Evolutionary conservation across 228 moss, liverwort and hornwort species (phyloP).

Genomic region (Sphagnum magellanicum): DNA sequence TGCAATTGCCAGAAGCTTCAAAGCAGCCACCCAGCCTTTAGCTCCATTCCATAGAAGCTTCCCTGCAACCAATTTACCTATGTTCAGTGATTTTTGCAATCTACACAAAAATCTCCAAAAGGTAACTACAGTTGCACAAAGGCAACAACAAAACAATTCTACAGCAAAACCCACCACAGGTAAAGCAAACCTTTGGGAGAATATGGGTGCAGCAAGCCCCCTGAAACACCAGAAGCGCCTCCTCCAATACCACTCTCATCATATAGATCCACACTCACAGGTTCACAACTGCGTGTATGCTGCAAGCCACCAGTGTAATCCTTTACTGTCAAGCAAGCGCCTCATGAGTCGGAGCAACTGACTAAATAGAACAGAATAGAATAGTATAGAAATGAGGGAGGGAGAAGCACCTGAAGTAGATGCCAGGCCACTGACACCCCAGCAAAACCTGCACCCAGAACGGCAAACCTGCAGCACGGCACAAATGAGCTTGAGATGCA

Average conservation of each 20-base stretch:
- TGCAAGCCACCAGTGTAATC: constrained; percentile 21
- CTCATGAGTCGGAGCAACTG: too few species aligned
- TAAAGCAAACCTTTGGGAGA: constrained; percentile 30
- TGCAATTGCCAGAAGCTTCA: constrained; percentile 64
- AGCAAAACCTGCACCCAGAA: constrained; percentile 94
- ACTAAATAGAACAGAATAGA: too few species aligned
- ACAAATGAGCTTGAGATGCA: background rate
- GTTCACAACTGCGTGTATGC: constrained; percentile 54
- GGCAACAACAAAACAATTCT: background rate
- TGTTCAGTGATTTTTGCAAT: background rate
- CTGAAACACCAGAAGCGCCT: constrained; percentile 94
- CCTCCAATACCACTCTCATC: constrained; percentile 87
- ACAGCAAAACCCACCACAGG: too few species aligned
- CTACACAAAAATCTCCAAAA: background rate
- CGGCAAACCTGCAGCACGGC: constrained; percentile 61
- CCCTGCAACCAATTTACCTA: constrained; percentile 15
- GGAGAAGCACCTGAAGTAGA: constrained; percentile 62
- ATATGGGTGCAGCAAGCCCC: constrained; percentile 90
- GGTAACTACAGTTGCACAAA: background rate
- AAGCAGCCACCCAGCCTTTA: constrained; percentile 78
- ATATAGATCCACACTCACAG: constrained; percentile 71
- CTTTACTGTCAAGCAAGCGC: too few species aligned
- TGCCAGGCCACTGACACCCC: constrained; percentile 99
- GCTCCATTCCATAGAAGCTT: constrained; percentile 89
- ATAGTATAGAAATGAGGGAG: too few species aligned